Evolutionary conservation across 345 rosid species (phyloP), one percentile per base, ranked within the genome.

Genomic region (Turritis glabra): DNA sequence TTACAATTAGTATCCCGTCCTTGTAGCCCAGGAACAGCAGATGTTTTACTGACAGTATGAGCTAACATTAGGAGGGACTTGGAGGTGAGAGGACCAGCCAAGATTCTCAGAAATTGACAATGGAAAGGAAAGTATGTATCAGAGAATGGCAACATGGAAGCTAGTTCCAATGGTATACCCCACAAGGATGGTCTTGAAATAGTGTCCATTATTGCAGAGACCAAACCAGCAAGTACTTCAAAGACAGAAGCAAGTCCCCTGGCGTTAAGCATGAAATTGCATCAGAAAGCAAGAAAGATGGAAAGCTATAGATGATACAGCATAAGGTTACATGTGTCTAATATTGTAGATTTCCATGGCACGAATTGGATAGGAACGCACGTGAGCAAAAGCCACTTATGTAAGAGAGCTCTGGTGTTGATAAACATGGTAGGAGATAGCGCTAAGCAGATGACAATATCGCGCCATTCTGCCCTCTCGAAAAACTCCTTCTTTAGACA

Each of bases 301-400:
- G 44, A 67, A 54, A 56, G 19, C 43, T 47, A 47, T 52, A 58
- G 32, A 40, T 32, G 21, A 54, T 15, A 10, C 10, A 60, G 21
- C 10, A 25, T 14, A 13, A 18, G 17, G 21, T 32, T 15, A n/a
- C 13, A 47, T 37, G 15, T 8, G 6, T 44, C 7, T 18, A 63
- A 1, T 22, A 48, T 46, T 23, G 61, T 51, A 71, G 27, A 12
- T 50, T 30, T 32, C 23, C 7, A 58, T 7, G 48, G 25, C 58
- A 71, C 18, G 46, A 52, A 11, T 22, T 15, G 62, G 56, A 76
- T 1, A 9, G 55, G 65, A 70, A 88, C 94, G 87, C 76, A 90
- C 96, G 92, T 81, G 46, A 77, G 81, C 67, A 92, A 68, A 80
- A 92, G 74, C 94, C 96, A 92, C 33, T 79, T 82, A 72, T 90